These are phyloP conservation scores for Ustilago hordei DNA, from an alignment of 1,284 basidiomycete genomes.

Conservation along the genomic window DNA sequence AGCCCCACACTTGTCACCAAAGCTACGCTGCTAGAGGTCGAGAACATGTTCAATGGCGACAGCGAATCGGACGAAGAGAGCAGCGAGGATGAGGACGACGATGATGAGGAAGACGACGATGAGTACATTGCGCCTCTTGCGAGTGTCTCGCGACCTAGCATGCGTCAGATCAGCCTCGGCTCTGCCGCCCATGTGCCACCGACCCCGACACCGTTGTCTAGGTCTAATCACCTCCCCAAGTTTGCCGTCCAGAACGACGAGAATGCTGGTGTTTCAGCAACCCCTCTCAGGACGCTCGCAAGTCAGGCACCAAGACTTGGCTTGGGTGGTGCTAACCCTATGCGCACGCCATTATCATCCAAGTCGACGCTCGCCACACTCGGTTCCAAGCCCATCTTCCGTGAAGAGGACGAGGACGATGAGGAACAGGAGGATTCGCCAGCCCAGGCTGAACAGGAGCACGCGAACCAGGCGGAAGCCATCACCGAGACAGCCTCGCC, in stretches of 20 bases:
- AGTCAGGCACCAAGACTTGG: slow-evolving; percentile 19
- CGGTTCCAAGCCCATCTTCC: slow-evolving; percentile 34
- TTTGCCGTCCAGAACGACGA: slow-evolving; percentile 43
- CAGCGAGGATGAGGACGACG: slow-evolving; percentile 48
- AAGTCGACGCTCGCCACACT: slow-evolving; percentile 24
- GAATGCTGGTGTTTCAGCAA: slow-evolving; percentile 47
- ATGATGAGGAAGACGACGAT: slow-evolving; percentile 41
- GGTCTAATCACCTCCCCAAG: slow-evolving; percentile 21
- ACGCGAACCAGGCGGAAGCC: slow-evolving; percentile 4
- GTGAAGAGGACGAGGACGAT: slow-evolving; percentile 55
- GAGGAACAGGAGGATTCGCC: slow-evolving; percentile 27
- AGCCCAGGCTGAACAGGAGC: neutral
- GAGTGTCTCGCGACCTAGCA: slow-evolving; percentile 20
- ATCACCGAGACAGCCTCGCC: neutral
- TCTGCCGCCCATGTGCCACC: slow-evolving; percentile 48
- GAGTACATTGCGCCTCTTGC: slow-evolving; percentile 36
- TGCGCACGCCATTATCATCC: slow-evolving; percentile 44
- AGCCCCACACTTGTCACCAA: slow-evolving; percentile 64
- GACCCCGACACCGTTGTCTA: slow-evolving; percentile 50
- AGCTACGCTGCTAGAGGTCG: slow-evolving; percentile 62
- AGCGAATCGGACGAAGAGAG: slow-evolving; percentile 44
- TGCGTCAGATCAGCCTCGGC: slow-evolving; percentile 27
- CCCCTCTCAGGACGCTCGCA: slow-evolving; percentile 40
- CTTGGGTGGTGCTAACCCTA: slow-evolving; percentile 41
- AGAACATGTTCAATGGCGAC: slow-evolving; percentile 67